Evolutionary conservation across 1,284 basidiomycete genomes (phyloP).

Genomic region (Leccinum angustisporum): DNA sequence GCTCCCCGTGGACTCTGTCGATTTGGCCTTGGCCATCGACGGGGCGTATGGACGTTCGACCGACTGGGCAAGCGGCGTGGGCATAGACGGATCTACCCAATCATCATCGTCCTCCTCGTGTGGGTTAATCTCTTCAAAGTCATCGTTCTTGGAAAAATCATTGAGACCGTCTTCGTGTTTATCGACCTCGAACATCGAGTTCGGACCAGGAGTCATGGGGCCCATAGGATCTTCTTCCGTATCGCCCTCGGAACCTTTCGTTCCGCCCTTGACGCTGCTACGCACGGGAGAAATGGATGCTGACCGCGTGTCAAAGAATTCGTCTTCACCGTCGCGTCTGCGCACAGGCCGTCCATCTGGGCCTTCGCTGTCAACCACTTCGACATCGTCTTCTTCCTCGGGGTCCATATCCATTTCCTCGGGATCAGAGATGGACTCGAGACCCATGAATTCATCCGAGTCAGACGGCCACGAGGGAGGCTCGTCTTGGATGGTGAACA

Average conservation of each 20-base stretch:
- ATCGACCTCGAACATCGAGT: conserved; percentile 45
- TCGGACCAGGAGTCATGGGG: conserved; percentile 62
- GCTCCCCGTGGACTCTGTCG: conserved; percentile 30
- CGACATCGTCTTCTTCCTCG: conserved; percentile 42
- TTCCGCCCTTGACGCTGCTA: conserved; percentile 37
- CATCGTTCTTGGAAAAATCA: conserved; percentile 20
- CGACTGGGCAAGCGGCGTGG: conserved; percentile 37
- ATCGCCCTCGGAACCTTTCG: conserved; percentile 52
- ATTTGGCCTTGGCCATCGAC: conserved; percentile 32
- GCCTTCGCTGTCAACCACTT: conserved; percentile 25
- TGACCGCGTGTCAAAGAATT: conserved; percentile 50
- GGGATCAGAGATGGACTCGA: conserved; percentile 79
- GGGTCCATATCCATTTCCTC: conserved; percentile 60
- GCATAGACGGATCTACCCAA: conserved; percentile 55
- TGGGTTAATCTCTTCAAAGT: conserved; percentile 37
- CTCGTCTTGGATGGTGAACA: conserved; percentile 84
- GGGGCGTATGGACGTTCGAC: conserved; percentile 36
- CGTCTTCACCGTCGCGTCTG: conserved; percentile 36
- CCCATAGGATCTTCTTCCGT: conserved; percentile 68
- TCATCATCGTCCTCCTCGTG: conserved; percentile 49
- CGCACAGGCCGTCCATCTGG: conserved; percentile 18
- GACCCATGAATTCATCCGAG: conserved; percentile 72
- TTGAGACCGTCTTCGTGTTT: conserved; percentile 19
- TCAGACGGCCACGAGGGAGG: conserved; percentile 79
- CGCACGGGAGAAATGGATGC: conserved; percentile 40